Evolutionary conservation across 2,329 filamentous ascomycete species (phyloP), one percentile per base, ranked within the genome.

Genomic region (Ascochyta clinopodiicola): DNA sequence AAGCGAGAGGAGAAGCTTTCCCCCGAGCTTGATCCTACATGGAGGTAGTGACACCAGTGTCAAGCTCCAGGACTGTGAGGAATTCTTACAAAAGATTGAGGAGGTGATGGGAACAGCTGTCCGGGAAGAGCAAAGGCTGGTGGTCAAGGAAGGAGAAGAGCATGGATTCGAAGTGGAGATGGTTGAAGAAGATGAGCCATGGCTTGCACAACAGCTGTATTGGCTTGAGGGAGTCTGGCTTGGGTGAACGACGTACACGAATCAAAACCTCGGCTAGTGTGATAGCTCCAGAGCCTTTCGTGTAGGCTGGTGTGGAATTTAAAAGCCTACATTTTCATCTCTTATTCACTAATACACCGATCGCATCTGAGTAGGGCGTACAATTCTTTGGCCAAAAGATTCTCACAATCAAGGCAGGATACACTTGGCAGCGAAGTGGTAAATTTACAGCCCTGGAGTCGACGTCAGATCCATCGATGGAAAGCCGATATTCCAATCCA

Each of bases 91-190:
- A 25, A 52, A 50, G 4, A 46, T 51, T 34, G 10, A 15, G 45
- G 35, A 48, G 8, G 42, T 57, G 19, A 40, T 49, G n/a, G 43
- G 44, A 5, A 32, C 29, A 6, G 36, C 35, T 38, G 40, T n/a
- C 22, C n/a, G 22, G 24, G 32, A 51, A 27, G 13, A 19, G 43
- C 27, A 45, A 4, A 34, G 43, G 15, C 3, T 44, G n/a, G 27
- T 58, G 0, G 37, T 44, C 8, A 42, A 36, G 39, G 31, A 49
- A 40, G 29, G 37, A 36, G 55, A 48, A 21, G 58, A 57, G 35
- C 59, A 63, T 38, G 58, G 58, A 3, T 60, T 63, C 34, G 58
- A 63, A 12, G 50, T 34, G 6, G 51, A 49, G 17, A 34, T 50
- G 21, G 34, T 22, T 8, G 48, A 49, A 35, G 31, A 57, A 21